phyloP scores from a whole-genome alignment of 371 early-diverging fungal genomes.

The Globomyces sp. region DNA sequence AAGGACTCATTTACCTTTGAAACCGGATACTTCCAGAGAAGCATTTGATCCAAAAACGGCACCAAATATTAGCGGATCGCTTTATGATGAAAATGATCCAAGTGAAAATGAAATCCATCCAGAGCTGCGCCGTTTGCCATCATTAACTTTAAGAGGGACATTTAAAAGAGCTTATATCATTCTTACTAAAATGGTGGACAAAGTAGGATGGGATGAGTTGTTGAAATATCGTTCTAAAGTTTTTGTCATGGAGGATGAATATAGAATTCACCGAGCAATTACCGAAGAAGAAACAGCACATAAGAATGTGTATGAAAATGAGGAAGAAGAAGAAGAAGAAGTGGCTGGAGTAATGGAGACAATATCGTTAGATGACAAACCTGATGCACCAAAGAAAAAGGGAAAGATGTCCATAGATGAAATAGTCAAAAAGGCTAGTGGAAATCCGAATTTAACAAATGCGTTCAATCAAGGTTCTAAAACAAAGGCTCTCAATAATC shows the following conservation, averaged over 20 bases:
- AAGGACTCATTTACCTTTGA: constrained; percentile 76
- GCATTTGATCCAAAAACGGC: constrained; percentile 40
- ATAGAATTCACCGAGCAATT: constrained; percentile 60
- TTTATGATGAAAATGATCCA: constrained; percentile 72
- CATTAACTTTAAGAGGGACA: constrained; percentile 86
- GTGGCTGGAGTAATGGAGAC: constrained; percentile 28
- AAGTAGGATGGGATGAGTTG: constrained; percentile 94
- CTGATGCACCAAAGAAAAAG: constrained; percentile 25
- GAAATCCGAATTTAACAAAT: constrained; percentile 8
- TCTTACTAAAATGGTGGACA: constrained; percentile 72
- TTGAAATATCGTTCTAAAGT: constrained; percentile 77
- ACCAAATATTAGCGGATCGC: constrained; percentile 31
- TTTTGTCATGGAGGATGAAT: constrained; percentile 98
- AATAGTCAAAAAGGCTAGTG: constrained; percentile 39
- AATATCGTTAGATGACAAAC: constrained; percentile 32
- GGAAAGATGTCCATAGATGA: constrained; percentile 43
- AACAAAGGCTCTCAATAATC: constrained; percentile 11
- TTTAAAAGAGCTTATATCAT: constrained; percentile 84
- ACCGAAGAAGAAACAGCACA: constrained; percentile 38
- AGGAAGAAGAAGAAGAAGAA: constrained; percentile 43
- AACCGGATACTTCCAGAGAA: constrained; percentile 60
- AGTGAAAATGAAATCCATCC: constrained; percentile 66
- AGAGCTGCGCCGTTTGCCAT: constrained; percentile 75
- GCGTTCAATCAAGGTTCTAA: constrained; percentile 3
- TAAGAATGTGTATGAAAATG: constrained; percentile 18